These are phyloP conservation scores for Plenodomus tracheiphilus DNA, from an alignment of 2,329 filamentous ascomycete genomes.

Conservation along the genomic window DNA sequence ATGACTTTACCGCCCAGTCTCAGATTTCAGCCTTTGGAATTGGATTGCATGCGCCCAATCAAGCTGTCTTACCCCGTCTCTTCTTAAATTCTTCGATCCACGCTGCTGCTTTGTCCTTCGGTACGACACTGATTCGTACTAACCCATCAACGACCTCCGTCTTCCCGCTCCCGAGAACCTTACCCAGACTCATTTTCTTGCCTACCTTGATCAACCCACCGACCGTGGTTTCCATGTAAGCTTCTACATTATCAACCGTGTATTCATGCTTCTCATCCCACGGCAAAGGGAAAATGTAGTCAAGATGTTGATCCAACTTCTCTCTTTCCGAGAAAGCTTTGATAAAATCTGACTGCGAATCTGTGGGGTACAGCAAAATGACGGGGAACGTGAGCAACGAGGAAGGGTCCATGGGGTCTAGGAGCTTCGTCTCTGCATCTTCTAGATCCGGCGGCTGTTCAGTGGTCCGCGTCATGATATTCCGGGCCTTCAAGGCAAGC, in stretches of 20 bases:
- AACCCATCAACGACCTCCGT: slow-evolving; percentile 87
- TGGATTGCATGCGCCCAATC: not conserved
- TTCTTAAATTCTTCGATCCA: slow-evolving; percentile 87
- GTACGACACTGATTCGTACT: slow-evolving; percentile 80
- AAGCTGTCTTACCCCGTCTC: slow-evolving; percentile 52
- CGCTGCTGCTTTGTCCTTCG: slow-evolving; percentile 66
- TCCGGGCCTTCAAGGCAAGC: slow-evolving; percentile 65
- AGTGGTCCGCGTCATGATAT: slow-evolving; percentile 69
- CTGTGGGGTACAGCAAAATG: slow-evolving; percentile 81
- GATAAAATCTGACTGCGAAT: slow-evolving; percentile 85
- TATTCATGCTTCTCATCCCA: slow-evolving; percentile 80
- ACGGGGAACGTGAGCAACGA: slow-evolving; percentile 76
- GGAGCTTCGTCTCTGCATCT: slow-evolving; percentile 73
- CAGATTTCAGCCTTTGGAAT: not conserved
- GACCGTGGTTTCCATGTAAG: slow-evolving; percentile 80
- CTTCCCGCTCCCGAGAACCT: slow-evolving; percentile 74
- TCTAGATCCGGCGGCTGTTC: slow-evolving; percentile 81
- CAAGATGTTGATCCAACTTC: slow-evolving; percentile 73
- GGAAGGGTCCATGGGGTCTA: slow-evolving; percentile 72
- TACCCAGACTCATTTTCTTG: slow-evolving; percentile 76
- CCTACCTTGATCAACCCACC: slow-evolving; percentile 89
- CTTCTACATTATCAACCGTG: slow-evolving; percentile 69
- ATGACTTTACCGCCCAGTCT: not conserved
- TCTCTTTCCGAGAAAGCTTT: slow-evolving; percentile 83
- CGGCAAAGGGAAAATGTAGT: slow-evolving; percentile 82